Base-by-base conservation (phyloP, 2,329 filamentous ascomycete species). In the Fusarium coicis region DNA sequence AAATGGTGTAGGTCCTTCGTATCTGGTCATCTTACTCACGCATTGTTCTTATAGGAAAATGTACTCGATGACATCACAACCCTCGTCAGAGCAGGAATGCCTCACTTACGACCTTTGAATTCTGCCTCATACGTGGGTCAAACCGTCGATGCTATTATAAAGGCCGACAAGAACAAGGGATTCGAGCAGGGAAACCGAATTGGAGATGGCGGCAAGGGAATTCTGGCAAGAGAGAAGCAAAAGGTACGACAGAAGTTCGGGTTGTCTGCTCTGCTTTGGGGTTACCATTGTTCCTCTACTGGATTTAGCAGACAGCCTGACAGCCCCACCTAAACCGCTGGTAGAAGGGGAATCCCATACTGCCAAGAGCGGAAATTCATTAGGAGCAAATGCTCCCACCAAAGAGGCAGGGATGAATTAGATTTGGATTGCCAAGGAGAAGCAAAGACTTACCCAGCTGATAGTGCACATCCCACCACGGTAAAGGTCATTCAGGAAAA, bases 341-440 rank as follows among this genome's bases (percentile, higher is more conserved):
- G 15, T 12, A 23, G 21, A 19, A 14, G 8, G 10, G 10, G 11
- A 14, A 10, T 16, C 10, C 16, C 30, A 50, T 7, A 21, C 47
- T 11, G 21, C 14, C 1, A 12, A 19, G 21, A 50, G 6, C 4
- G 23, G 30, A 47, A n/a, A 16, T n/a, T 14, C 1, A 47, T 2
- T 14, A n/a, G 10, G 43, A 46, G 18, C 0, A 28, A 28, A 46
- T 46, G 0, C 3, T 2, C 12, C 4, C 3, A 39, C 11, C 11
- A 21, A 39, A 34, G 47, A 50, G 9, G 0, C 0, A 50, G 47
- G 6, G 16, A 10, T 15, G n/a, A 10, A 19, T 15, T 12, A 23
- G n/a, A 34, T 12, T 1, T 19, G 30, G 9, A 0, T 5, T 11
- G 4, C 2, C 8, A 10, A 10, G 4, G 16, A 34, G 30, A 50